Base-by-base conservation (phyloP, 345 rosid species). In the Eucalyptus globulus region DNA sequence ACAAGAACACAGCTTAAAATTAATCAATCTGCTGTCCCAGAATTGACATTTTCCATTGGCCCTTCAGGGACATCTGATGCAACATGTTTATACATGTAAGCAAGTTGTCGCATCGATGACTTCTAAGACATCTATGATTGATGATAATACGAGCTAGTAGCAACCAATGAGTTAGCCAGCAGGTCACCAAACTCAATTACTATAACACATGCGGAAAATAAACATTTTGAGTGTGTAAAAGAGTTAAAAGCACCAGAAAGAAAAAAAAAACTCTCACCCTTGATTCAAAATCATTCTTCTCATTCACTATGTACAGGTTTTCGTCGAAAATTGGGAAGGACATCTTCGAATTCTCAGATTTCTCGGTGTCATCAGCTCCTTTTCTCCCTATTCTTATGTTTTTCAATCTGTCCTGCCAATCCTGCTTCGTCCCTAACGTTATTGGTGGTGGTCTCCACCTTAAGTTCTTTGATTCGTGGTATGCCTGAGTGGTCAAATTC, bases 341-440 rank as follows among this genome's bases (percentile, higher is more conserved):
- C 99, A 96, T 97, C 51, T 92, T 90, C 86, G 93, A 88, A 90
- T 94, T 93, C 88, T 94, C 98, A 76, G 90, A 88, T 92, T 93
- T 94, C 26, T 95, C 96, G 7, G 92, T 88, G 89, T 93, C 96
- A 89, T 95, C 98, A 11, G 89, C 94, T 90, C 91, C 97, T 92
- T 93, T 96, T 92, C 89, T 96, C 83, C 98, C 97, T 87, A 91
- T 89, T 90, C 95, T 89, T 54, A 97, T 95, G 93, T 94, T 95
- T 92, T 91, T 96, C 49, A 98, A 89, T 89, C 92, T 95, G 89
- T 94, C 96, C 87, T 98, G 98, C 99, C 99, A 98, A 88, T 97
- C 98, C 89, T 94, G 95, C 91, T 95, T 97, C 27, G 91, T 93
- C 87, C 94, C 94, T 89, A 94, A 91, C 85, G 89, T 69, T 76